Evolutionary conservation across 2,329 filamentous ascomycete species (phyloP).

Genomic region (Trichoderma sp.): DNA sequence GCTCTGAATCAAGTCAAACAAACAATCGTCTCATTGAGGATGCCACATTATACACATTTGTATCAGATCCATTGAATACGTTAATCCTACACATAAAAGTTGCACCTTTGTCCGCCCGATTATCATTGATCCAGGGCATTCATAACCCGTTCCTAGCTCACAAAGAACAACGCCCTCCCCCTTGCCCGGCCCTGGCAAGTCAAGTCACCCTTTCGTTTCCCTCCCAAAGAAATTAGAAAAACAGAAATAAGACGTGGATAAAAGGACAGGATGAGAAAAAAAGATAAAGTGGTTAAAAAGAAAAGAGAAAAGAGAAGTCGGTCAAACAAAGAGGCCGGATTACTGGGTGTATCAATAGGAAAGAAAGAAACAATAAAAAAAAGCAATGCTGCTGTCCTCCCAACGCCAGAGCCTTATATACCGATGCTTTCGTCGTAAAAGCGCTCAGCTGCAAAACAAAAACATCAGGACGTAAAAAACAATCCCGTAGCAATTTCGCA

Average conservation of each 20-base stretch:
- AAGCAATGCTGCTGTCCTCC: constrained; percentile 7
- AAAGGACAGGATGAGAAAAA: not conserved
- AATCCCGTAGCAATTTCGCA: not conserved
- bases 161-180: constrained; percentile 1
- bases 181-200: not conserved
- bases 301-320: not conserved
- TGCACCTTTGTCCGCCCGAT: not conserved
- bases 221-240: not conserved
- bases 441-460: constrained; percentile 8
- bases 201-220: not conserved
- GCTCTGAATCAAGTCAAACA: no score
- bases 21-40: not conserved
- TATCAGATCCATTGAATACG: not conserved
- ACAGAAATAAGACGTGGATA: not conserved
- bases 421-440: constrained; percentile 11
- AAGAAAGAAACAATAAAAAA: not conserved
- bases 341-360: constrained; percentile 22
- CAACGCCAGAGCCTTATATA: constrained; percentile 20
- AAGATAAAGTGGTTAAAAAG: not conserved
- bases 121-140: constrained; percentile 5
- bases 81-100: constrained; percentile 9
- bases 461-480: not conserved
- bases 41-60: not conserved
- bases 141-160: constrained; percentile 3
- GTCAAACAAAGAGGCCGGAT: not conserved